These are phyloP conservation scores for Coniochaeta pulveracea DNA, from an alignment of 2,329 filamentous ascomycete genomes.

Conservation along the genomic window DNA sequence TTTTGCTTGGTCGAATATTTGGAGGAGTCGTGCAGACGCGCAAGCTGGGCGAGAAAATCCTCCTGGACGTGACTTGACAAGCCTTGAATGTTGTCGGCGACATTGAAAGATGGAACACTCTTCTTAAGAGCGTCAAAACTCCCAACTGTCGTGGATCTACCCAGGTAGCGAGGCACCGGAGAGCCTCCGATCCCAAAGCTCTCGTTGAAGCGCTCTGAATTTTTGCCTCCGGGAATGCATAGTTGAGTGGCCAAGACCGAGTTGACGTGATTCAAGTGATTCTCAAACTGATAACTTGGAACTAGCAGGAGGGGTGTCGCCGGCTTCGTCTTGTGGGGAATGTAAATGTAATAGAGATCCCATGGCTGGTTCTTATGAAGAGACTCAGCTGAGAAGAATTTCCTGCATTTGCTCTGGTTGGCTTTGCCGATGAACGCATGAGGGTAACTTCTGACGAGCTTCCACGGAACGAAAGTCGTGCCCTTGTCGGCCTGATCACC, in stretches of 20 bases:
- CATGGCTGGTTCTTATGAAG: slow-evolving; percentile 53
- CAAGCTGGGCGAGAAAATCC: slow-evolving; percentile 42
- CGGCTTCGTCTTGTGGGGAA: slow-evolving; percentile 29
- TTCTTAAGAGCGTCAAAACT: slow-evolving; percentile 18
- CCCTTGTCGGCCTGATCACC: slow-evolving; percentile 15
- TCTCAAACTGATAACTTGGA: slow-evolving; percentile 51
- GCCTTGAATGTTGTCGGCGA: slow-evolving; percentile 21
- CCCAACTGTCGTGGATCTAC: slow-evolving; percentile 35
- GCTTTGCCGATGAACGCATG: slow-evolving; percentile 43
- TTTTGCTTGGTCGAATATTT: slow-evolving; percentile 36
- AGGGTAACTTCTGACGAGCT: slow-evolving; percentile 45
- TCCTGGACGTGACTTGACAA: slow-evolving; percentile 25
- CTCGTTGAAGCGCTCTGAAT: slow-evolving; percentile 44
- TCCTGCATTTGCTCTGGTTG: slow-evolving; percentile 34
- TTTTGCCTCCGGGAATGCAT: slow-evolving; percentile 41
- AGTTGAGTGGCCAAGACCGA: slow-evolving; percentile 39
- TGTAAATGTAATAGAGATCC: slow-evolving; percentile 65
- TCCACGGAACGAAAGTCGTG: slow-evolving; percentile 36
- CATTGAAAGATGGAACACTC: slow-evolving; percentile 22
- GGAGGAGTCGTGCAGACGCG: slow-evolving; percentile 33
- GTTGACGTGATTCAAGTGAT: slow-evolving; percentile 57
- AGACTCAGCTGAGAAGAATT: slow-evolving; percentile 41
- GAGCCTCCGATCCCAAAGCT: slow-evolving; percentile 49
- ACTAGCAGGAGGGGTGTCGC: slow-evolving; percentile 55
- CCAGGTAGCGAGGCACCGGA: slow-evolving; percentile 58